Percentiles rank a stretch among this genome's conserved stretches.
phyloP scores from a whole-genome alignment of 768 basidiomycete species.

The Phaeolepiota aurea region DNA sequence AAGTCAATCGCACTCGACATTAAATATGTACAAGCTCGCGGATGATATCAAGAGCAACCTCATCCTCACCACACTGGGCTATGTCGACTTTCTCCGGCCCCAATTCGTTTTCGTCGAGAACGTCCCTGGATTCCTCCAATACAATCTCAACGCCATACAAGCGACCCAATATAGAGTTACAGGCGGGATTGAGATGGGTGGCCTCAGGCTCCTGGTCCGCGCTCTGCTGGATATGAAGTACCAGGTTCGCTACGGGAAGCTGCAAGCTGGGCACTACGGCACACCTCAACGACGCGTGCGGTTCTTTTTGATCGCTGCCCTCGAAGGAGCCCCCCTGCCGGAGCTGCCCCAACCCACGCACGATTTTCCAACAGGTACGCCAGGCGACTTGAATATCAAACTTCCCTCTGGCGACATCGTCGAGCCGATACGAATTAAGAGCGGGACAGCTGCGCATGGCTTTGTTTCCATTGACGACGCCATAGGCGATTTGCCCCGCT shows the following conservation, averaged over 20 bases:
- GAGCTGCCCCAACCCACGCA: slow-evolving; percentile 50
- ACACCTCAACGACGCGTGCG: slow-evolving; percentile 46
- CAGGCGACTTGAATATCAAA: slow-evolving; percentile 43
- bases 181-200: slow-evolving; percentile 68
- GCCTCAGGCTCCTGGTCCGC: slow-evolving; percentile 57
- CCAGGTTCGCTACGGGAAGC: slow-evolving; percentile 38
- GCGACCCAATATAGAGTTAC: slow-evolving; percentile 33
- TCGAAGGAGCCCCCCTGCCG: slow-evolving; percentile 32
- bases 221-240: slow-evolving; percentile 63
- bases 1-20: slow-evolving; percentile 65
- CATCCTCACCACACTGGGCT: slow-evolving; percentile 52
- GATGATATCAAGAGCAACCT: slow-evolving; percentile 63
- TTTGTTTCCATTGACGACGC: slow-evolving; percentile 63
- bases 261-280: slow-evolving; percentile 51
- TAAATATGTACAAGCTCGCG: slow-evolving; percentile 66
- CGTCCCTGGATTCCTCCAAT: slow-evolving; percentile 41
- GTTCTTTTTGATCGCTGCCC: slow-evolving; percentile 46
- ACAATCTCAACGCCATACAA: slow-evolving; percentile 31
- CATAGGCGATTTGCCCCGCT: slow-evolving; percentile 62
- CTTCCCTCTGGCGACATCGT: slow-evolving; percentile 32
- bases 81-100: slow-evolving; percentile 37
- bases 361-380: slow-evolving; percentile 33
- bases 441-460: slow-evolving; percentile 48
- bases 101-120: slow-evolving; percentile 41
- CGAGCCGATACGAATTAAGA: slow-evolving; percentile 32